A percentile compares a stretch with the other conserved stretches of the same genome.
These are phyloP conservation scores for Lactarius sanguifluus DNA, from an alignment of 768 basidiomycete species.

Conservation along the genomic window DNA sequence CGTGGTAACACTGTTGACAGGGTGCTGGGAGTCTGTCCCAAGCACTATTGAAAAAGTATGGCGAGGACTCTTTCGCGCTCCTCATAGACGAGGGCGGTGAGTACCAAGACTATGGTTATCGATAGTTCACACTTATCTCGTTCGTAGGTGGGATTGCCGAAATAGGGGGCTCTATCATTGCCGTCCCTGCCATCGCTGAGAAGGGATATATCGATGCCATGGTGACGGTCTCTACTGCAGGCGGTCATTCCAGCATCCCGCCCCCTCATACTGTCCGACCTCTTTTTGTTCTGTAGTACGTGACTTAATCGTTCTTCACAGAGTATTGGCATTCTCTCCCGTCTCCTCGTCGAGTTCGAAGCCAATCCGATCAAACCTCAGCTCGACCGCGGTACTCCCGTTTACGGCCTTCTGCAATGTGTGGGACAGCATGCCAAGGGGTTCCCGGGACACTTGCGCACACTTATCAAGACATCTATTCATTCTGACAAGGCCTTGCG, in stretches of 20 bases:
- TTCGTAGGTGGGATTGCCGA: conserved; percentile 50
- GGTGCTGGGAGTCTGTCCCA: conserved; percentile 53
- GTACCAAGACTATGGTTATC: conserved; percentile 21
- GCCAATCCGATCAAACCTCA: conserved; percentile 30
- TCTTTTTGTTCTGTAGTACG: too few species aligned
- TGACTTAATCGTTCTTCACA: conserved; percentile 5
- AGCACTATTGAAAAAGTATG: conserved; percentile 60
- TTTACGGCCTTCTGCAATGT: conserved; percentile 44
- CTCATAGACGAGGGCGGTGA: conserved; percentile 87
- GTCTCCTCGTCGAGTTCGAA: conserved; percentile 28
- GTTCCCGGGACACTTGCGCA: conserved; percentile 36
- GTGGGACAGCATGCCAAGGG: conserved; percentile 43
- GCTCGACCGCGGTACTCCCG: conserved; percentile 36
- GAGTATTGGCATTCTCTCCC: conserved; percentile 75
- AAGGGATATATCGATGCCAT: conserved; percentile 67
- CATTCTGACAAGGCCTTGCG: conserved; percentile 37
- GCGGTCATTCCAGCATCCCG: conserved; percentile 87
- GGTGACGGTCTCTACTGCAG: conserved; percentile 65
- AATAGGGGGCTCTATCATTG: conserved; percentile 53
- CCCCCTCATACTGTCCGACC: conserved; percentile 68
- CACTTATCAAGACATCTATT: conserved; percentile 33
- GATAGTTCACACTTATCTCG: neutral
- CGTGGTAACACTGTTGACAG: conserved; percentile 35
- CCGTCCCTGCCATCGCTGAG: conserved; percentile 65
- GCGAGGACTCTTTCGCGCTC: conserved; percentile 68